These are phyloP conservation scores for Saturnispora ahearnii DNA, from an alignment of 805 yeast species.

Conservation along the genomic window DNA sequence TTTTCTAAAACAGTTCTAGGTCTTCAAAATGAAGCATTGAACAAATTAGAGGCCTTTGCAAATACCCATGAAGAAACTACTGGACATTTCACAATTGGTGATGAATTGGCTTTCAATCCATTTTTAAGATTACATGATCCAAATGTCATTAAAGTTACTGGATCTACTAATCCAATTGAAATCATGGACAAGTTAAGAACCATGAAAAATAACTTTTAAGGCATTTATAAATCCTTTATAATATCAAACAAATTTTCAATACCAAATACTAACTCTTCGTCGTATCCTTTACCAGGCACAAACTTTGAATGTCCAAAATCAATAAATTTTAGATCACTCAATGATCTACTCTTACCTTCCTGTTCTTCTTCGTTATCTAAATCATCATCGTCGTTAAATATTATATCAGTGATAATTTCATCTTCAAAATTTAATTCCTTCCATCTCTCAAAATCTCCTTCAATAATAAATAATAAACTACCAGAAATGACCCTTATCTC, in stretches of 20 bases:
- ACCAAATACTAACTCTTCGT: conserved; percentile 63
- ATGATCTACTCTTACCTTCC: conserved; percentile 27
- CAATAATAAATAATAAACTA: conserved; percentile 65
- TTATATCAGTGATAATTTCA: conserved; percentile 32
- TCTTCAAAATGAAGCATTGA: conserved; percentile 41
- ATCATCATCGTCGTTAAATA: conserved; percentile 28
- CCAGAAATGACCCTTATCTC: conserved; percentile 65
- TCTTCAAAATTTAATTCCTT: conserved; percentile 16
- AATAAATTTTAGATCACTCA: conserved; percentile 59
- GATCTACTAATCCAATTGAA: conserved; percentile 37
- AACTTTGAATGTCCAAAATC: conserved; percentile 86
- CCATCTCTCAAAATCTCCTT: conserved; percentile 56
- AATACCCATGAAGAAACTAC: conserved; percentile 62
- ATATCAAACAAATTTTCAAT: conserved; percentile 48
- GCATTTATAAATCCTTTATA: conserved; percentile 26
- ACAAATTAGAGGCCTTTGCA: conserved; percentile 43
- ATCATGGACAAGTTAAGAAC: conserved; percentile 69
- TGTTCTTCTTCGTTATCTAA: conserved; percentile 13
- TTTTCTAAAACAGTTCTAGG: conserved; percentile 62
- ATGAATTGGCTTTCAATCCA: conserved; percentile 79
- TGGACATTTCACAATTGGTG: conserved; percentile 75
- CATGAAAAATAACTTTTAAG: conserved; percentile 56
- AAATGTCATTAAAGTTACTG: conserved; percentile 49
- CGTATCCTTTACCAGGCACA: conserved; percentile 56
- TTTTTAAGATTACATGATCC: conserved; percentile 75